Percentiles rank a stretch among this genome's conserved stretches.
Evolutionary conservation across 2,329 filamentous ascomycete genomes (phyloP).

Genomic region (Pyricularia pennisetigena): DNA sequence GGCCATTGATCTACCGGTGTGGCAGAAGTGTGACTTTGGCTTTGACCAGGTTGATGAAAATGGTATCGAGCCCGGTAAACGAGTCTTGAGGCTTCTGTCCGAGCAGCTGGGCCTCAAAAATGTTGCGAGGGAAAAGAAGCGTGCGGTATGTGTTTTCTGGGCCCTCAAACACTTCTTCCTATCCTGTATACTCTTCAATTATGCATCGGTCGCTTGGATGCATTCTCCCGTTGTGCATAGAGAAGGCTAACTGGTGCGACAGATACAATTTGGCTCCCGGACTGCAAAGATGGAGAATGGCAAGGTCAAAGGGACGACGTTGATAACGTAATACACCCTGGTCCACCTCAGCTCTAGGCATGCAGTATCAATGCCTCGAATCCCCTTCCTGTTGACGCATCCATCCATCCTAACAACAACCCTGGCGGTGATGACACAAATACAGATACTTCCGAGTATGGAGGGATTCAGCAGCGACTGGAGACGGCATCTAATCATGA

Average conservation of each 20-base stretch:
- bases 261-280: slow-evolving; percentile 76
- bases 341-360: background rate
- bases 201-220: background rate
- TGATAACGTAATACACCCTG: slow-evolving; percentile 32
- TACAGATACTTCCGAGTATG: slow-evolving; percentile 67
- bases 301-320: slow-evolving; percentile 58
- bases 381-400: background rate
- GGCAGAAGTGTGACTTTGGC: slow-evolving; percentile 85
- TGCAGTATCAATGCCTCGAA: background rate
- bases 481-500: slow-evolving; percentile 5
- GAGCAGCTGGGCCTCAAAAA: slow-evolving; percentile 59
- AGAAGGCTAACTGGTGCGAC: background rate
- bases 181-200: too few relatives aligned
- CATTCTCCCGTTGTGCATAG: background rate
- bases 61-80: slow-evolving; percentile 67
- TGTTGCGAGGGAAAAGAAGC: slow-evolving; percentile 82
- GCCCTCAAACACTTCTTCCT: background rate
- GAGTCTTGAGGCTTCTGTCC: slow-evolving; percentile 68
- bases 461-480: slow-evolving; percentile 14
- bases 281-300: slow-evolving; percentile 75
- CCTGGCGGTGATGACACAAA: slow-evolving; percentile 53
- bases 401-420: background rate
- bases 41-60: slow-evolving; percentile 19
- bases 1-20: slow-evolving; percentile 64
- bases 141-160: slow-evolving; percentile 51